Evolutionary conservation across 306 rosid genomes (phyloP).

Genomic region (Quercus mongolica): DNA sequence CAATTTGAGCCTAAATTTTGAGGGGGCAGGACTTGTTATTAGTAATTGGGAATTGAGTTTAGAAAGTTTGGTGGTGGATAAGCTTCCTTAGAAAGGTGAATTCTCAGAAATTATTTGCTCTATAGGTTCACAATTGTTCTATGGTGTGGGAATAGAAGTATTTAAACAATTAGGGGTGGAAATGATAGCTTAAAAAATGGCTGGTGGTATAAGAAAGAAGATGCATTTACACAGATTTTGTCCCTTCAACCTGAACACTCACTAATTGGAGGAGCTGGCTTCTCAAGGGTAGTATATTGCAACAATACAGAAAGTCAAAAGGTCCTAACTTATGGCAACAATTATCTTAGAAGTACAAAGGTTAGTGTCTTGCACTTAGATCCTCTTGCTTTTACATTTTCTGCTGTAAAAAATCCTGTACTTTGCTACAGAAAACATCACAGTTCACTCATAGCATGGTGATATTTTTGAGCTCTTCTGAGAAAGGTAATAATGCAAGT

Average conservation of each 20-base stretch:
- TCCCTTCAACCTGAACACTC: conserved; percentile 73
- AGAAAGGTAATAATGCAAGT: neutral
- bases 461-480: neutral
- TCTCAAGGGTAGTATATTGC: conserved; percentile 77
- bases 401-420: neutral
- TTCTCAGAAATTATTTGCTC: neutral
- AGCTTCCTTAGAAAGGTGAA: too few species aligned
- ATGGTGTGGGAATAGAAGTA: neutral
- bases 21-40: too few species aligned
- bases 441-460: neutral
- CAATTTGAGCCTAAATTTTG: too few species aligned
- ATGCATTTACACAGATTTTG: conserved; percentile 76
- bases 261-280: conserved; percentile 89
- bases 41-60: too few species aligned
- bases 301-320: conserved; percentile 58
- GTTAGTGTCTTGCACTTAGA: conserved; percentile 37
- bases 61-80: too few species aligned
- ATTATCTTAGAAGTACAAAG: conserved; percentile 68
- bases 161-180: neutral
- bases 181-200: conserved; percentile 32
- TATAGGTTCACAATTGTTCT: neutral
- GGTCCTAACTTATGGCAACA: conserved; percentile 49
- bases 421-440: neutral
- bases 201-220: conserved; percentile 53
- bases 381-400: neutral